These are phyloP conservation scores for Ustilago lituana DNA, from an alignment of 1,284 basidiomycete species.

Conservation along the genomic window DNA sequence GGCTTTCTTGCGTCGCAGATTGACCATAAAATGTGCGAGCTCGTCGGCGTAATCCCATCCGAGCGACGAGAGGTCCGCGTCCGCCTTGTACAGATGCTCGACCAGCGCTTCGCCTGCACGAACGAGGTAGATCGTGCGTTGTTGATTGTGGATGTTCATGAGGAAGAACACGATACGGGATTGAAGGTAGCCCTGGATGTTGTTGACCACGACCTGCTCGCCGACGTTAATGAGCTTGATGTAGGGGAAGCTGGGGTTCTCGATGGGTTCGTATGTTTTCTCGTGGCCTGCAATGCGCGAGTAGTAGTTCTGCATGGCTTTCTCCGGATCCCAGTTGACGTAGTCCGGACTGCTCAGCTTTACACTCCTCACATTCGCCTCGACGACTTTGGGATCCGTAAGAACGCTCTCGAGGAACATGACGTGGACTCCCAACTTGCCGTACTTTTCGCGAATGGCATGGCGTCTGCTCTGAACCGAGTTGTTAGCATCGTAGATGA, in stretches of 20 bases:
- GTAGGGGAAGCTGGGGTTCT: constrained; percentile 78
- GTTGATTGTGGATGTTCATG: constrained; percentile 96
- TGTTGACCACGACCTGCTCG: constrained; percentile 71
- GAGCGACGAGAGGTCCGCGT: constrained; percentile 91
- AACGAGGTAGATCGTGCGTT: constrained; percentile 76
- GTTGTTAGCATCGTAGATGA: constrained; percentile 99
- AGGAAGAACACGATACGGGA: constrained; percentile 93
- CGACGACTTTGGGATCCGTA: constrained; percentile 83
- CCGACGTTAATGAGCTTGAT: constrained; percentile 96
- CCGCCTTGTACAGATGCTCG: constrained; percentile 98
- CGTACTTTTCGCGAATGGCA: constrained; percentile 81
- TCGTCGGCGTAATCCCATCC: constrained; percentile 93
- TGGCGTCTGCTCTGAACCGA: constrained; percentile 78
- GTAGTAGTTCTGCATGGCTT: constrained; percentile 91
- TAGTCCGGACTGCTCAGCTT: constrained; percentile 95
- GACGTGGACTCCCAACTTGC: constrained; percentile 82
- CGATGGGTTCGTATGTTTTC: constrained; percentile 85
- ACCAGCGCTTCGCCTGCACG: constrained; percentile 73
- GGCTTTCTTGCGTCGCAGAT: constrained; percentile 50
- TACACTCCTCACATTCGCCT: constrained; percentile 92
- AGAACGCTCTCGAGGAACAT: constrained; percentile 76
- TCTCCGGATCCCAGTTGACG: constrained; percentile 87
- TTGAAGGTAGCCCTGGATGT: constrained; percentile 84
- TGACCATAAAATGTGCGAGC: constrained; percentile 64
- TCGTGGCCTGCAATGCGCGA: constrained; percentile 87